These are phyloP conservation scores for Nigrospora osmanthi DNA, from an alignment of 2,329 filamentous ascomycete species.

Conservation along the genomic window DNA sequence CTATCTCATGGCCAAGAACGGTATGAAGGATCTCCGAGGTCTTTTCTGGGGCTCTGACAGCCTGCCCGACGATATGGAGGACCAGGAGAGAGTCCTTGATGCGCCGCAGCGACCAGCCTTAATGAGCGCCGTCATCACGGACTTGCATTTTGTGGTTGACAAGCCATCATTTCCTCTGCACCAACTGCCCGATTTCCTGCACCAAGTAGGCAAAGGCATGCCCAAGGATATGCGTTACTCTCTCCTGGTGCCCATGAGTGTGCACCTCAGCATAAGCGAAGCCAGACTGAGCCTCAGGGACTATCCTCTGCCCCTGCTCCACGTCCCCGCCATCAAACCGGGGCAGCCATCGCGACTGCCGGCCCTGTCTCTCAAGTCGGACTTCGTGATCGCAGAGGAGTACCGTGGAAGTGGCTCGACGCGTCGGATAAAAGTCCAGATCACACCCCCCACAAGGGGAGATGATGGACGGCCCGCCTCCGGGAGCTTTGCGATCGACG, in stretches of 20 bases:
- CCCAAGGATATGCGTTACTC: slow-evolving; percentile 86
- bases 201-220: slow-evolving; percentile 94
- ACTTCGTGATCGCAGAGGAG: slow-evolving; percentile 95
- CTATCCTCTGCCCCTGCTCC: slow-evolving; percentile 85
- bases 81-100: slow-evolving; percentile 77
- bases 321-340: slow-evolving; percentile 75
- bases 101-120: slow-evolving; percentile 80
- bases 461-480: slow-evolving; percentile 46
- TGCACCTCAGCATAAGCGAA: slow-evolving; percentile 86
- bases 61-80: slow-evolving; percentile 71
- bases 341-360: slow-evolving; percentile 73
- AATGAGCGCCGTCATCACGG: slow-evolving; percentile 72
- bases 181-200: slow-evolving; percentile 75
- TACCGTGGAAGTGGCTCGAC: slow-evolving; percentile 75
- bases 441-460: slow-evolving; percentile 65
- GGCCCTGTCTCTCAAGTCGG: slow-evolving; percentile 76
- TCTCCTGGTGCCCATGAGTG: slow-evolving; percentile 80
- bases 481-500: slow-evolving; percentile 73
- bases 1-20: slow-evolving; percentile 58
- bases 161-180: slow-evolving; percentile 85
- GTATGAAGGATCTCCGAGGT: slow-evolving; percentile 71
- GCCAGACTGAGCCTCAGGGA: slow-evolving; percentile 80
- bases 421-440: slow-evolving; percentile 71
- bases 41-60: slow-evolving; percentile 79
- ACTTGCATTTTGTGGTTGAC: slow-evolving; percentile 78